Evolutionary conservation across 805 yeast genomes (phyloP).

Genomic region (Vanderwaltozyma verrucispora): DNA sequence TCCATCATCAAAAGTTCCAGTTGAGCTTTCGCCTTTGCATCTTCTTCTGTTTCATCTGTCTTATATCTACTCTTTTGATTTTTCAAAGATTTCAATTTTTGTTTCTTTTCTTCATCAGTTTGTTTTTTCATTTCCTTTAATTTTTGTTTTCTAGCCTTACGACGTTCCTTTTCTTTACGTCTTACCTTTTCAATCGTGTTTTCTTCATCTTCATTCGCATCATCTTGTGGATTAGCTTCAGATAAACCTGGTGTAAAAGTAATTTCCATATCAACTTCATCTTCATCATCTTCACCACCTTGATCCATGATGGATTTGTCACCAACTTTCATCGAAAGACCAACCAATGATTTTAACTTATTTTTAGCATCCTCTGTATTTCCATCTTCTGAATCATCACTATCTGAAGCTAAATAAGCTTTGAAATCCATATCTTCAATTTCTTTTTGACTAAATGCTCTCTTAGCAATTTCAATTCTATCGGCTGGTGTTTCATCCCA

Average conservation of each 20-base stretch:
- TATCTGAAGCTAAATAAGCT: conserved; percentile 83
- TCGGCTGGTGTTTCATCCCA: conserved; percentile 99
- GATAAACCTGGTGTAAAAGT: conserved; percentile 85
- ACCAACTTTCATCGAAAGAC: conserved; percentile 31
- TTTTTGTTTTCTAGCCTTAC: conserved; percentile 71
- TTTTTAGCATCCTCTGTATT: conserved; percentile 32
- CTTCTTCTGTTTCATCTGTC: conserved; percentile 28
- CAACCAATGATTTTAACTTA: conserved; percentile 53
- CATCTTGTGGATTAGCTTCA: conserved; percentile 28
- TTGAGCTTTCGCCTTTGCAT: conserved; percentile 48
- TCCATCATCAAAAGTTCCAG: conserved; percentile 40
- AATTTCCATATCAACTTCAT: conserved; percentile 84
- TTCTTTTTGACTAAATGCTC: conserved; percentile 81
- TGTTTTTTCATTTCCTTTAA: conserved; percentile 48
- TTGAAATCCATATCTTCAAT: conserved; percentile 84
- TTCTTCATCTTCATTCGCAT: conserved; percentile 38
- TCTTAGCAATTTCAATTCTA: conserved; percentile 61
- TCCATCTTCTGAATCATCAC: conserved; percentile 42
- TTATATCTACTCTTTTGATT: conserved; percentile 13
- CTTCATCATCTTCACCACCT: conserved; percentile 35
- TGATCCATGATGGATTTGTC: conserved; percentile 33
- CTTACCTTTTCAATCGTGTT: conserved; percentile 69
- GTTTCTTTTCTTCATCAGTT: conserved; percentile 42
- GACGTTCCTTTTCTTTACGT: conserved; percentile 88
- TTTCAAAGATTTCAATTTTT: conserved; percentile 28